Percentiles rank a stretch among this genome's conserved stretches.
Evolutionary conservation across 1,284 basidiomycete species (phyloP).

Genomic region (Papiliotrema fonsecae): DNA sequence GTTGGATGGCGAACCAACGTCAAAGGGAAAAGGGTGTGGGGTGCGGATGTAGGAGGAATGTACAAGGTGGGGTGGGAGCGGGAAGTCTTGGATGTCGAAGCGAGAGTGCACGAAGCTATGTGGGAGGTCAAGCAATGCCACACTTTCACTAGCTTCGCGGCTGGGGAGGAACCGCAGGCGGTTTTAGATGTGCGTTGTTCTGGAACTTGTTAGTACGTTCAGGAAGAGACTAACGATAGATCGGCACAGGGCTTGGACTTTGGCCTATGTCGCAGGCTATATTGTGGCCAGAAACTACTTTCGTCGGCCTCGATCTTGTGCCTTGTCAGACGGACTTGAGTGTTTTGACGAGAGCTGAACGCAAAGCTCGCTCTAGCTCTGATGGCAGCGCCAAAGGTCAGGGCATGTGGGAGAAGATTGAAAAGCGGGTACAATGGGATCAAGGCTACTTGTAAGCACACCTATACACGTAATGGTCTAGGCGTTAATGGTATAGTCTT

Average conservation of each 20-base stretch:
- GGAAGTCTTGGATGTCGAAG: conserved; percentile 43
- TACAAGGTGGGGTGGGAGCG: conserved; percentile 45
- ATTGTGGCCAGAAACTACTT: conserved; percentile 32
- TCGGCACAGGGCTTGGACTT: conserved; percentile 42
- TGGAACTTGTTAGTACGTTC: neutral
- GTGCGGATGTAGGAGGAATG: conserved; percentile 4
- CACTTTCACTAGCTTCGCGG: conserved; percentile 27
- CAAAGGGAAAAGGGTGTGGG: neutral
- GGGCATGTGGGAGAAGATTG: conserved; percentile 36
- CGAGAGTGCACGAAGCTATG: conserved; percentile 41
- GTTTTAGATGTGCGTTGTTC: conserved; percentile 40
- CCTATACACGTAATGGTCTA: neutral
- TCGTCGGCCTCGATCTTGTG: conserved; percentile 42
- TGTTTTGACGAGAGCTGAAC: conserved; percentile 15
- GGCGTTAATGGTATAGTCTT: conserved; percentile 25
- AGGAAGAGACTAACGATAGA: conserved; percentile 9
- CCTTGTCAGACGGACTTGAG: conserved; percentile 36
- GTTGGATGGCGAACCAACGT: neutral
- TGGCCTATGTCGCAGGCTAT: conserved; percentile 46
- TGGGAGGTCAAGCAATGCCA: conserved; percentile 33
- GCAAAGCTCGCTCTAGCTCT: conserved; percentile 14
- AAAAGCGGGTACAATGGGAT: conserved; percentile 36
- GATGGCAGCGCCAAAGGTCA: conserved; percentile 10
- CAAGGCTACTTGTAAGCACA: conserved; percentile 42
- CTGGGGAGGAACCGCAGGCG: conserved; percentile 23